Base-by-base conservation (phyloP, 805 yeast genomes). In the Barnettozyma siamensis region DNA sequence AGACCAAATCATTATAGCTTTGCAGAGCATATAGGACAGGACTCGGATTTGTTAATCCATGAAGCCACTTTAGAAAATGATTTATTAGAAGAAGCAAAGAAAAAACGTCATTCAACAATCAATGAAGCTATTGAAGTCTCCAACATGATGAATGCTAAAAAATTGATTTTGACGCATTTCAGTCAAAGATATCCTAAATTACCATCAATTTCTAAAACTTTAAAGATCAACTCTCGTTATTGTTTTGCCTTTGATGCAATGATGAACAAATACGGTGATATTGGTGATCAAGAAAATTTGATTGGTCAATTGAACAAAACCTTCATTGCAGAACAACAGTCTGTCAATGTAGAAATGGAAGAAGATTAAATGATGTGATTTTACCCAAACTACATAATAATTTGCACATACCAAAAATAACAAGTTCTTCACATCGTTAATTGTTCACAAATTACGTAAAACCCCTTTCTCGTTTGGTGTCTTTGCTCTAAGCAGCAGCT, bases 21-120 rank as follows among this genome's bases (percentile, higher is more conserved):
- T 61, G 76, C 83, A 0, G 53, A 65, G 3, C 69, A 64, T 3
- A 73, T 86, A 40, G 98, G 96, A 2, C 45, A 56, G 17, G 59
- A 67, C 11, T 75, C 87, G 21, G 91, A 88, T 55, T 59, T 93
- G 37, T 69, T 93, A 44, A 80, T 93, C 37, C 99, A 93, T 60
- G 99, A 93, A 60, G 89, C 97, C 0, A 87, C 99, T 0, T 73
- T 93, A 46, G 96, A 87, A 43, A 86, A 88, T 59, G 85, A 75
- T 26, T 67, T 88, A 35, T 65, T 70, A 7, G 79, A 75, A 40
- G 97, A 88, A 59, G 99, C 99, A 0, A 61, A 75, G 21, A 70
- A 74, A 27, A 93, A 93, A 58, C 76, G 78, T 45, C 99, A 93
- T 58, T 80, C 95, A 12, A 93, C 99, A 0, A 76, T 88, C 42